phyloP scores from a whole-genome alignment of 2,329 filamentous ascomycete genomes.

The Lasiodiplodia theobromae region DNA sequence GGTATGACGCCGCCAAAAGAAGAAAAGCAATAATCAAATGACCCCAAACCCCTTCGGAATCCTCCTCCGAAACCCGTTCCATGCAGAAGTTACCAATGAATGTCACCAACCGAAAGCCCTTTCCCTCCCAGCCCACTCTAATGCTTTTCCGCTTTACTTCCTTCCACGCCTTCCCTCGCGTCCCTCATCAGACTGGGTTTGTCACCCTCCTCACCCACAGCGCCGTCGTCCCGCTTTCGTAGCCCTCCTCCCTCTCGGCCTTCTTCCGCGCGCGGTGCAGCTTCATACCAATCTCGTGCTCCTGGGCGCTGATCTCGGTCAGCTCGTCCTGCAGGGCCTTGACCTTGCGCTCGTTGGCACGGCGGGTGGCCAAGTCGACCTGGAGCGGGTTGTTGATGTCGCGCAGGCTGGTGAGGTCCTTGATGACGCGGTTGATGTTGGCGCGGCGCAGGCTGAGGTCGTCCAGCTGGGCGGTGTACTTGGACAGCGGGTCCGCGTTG shows the following conservation, averaged over 20 bases:
- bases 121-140: not conserved
- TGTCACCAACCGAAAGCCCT: not conserved
- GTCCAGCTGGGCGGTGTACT: conserved; percentile 49
- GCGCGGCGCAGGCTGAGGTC: conserved; percentile 46
- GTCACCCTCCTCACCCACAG: conserved; percentile 51
- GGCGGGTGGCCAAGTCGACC: conserved; percentile 44
- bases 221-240: conserved; percentile 40
- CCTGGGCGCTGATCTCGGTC: conserved; percentile 45
- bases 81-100: not conserved
- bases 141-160: too few species aligned
- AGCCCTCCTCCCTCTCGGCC: conserved; percentile 46
- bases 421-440: conserved; percentile 47
- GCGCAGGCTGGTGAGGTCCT: conserved; percentile 42
- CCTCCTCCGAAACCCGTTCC: not conserved
- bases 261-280: conserved; percentile 50
- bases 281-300: conserved; percentile 50
- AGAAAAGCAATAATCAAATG: not conserved
- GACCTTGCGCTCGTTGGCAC: conserved; percentile 45
- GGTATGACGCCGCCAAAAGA: conserved; percentile 22
- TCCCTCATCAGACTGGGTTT: conserved; percentile 25
- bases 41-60: not conserved
- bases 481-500: conserved; percentile 45
- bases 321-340: conserved; percentile 48
- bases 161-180: not conserved
- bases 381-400: conserved; percentile 48